phyloP scores from a whole-genome alignment of 331 rosid species.

The Acacia pycnantha region DNA sequence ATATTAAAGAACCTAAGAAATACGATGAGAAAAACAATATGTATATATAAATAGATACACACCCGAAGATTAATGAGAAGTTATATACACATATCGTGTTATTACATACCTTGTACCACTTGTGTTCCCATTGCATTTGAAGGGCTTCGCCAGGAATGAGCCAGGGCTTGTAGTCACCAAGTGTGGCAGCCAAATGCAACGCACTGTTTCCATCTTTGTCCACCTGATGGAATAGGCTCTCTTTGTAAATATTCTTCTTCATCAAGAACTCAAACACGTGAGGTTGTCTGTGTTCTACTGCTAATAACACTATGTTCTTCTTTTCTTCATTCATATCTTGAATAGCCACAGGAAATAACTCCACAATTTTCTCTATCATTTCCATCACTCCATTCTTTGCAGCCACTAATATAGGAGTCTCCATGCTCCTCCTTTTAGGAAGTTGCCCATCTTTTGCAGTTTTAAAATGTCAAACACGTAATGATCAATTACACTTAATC shows the following conservation, averaged over 20 bases:
- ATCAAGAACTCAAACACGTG: neutral
- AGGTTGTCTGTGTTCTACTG: neutral
- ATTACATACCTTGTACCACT: neutral
- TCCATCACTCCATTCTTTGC: constrained; percentile 1
- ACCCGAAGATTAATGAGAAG: too few relatives aligned
- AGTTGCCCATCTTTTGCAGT: neutral
- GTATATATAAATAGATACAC: too few relatives aligned
- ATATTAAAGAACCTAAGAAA: too few relatives aligned
- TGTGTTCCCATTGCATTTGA: neutral
- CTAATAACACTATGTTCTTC: neutral
- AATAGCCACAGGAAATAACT: neutral
- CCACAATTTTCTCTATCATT: neutral
- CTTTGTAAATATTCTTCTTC: neutral
- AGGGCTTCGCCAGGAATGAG: neutral
- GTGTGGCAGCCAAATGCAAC: neutral
- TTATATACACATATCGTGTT: neutral
- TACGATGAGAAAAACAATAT: too few relatives aligned
- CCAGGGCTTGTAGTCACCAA: neutral
- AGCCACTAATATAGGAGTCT: neutral
- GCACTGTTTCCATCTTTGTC: neutral
- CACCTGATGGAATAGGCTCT: neutral
- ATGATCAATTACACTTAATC: too few relatives aligned
- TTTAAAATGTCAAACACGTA: too few relatives aligned
- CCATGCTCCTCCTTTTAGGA: neutral
- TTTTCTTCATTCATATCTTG: neutral